Percentiles rank a stretch among this genome's conserved stretches.
These are phyloP conservation scores for Luffa acutangula DNA, from an alignment of 306 rosid genomes.

Conservation along the genomic window DNA sequence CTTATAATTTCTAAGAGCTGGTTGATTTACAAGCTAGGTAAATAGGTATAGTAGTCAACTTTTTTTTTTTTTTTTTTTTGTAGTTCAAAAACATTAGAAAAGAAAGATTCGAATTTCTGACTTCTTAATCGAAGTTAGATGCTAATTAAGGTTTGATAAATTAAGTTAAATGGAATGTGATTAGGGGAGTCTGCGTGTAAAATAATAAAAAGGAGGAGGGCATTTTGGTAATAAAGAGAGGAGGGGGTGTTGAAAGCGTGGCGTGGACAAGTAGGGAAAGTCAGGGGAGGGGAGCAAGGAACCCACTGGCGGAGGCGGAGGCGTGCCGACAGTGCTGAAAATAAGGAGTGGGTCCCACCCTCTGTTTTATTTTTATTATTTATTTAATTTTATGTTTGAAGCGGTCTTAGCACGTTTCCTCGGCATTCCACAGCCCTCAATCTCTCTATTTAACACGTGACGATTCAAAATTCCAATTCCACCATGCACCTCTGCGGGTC, in stretches of 20 bases:
- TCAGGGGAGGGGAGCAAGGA: neutral
- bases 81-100: too few relatives aligned
- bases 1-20: too few relatives aligned
- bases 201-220: neutral
- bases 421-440: neutral
- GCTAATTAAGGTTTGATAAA: neutral
- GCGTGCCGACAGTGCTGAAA: constrained; percentile 1
- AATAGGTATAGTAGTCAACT: too few relatives aligned
- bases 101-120: too few relatives aligned
- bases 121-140: too few relatives aligned
- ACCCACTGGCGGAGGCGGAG: neutral
- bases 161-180: too few relatives aligned
- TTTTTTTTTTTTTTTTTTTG: too few relatives aligned
- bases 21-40: too few relatives aligned
- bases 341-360: neutral
- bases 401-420: constrained; percentile 7
- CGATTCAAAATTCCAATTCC: neutral
- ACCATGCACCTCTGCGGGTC: neutral
- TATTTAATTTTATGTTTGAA: neutral
- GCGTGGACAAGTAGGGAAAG: neutral
- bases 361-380: neutral
- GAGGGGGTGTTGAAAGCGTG: neutral
- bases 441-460: constrained; percentile 3
- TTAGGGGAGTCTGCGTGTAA: too few relatives aligned
- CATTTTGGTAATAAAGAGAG: neutral